Percentiles rank a stretch among this genome's conserved stretches.
Conservation (phyloP, 2,329 filamentous ascomycete genomes). For the Capronia coronata region DNA sequence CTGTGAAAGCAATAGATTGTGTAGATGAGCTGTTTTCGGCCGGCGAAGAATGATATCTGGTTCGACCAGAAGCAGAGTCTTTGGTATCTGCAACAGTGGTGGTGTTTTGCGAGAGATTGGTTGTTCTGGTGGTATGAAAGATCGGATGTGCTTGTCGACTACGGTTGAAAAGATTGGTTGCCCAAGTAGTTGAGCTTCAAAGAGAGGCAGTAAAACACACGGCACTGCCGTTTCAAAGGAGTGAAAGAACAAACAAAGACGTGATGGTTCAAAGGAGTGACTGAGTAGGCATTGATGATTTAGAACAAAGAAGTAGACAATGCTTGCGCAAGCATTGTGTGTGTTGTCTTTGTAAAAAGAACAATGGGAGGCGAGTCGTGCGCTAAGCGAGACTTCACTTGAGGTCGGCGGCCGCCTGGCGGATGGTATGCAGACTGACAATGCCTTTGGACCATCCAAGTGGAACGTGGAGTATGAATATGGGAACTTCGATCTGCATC, state of each 20-base stretch:
- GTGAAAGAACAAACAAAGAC: slow-evolving; percentile 20
- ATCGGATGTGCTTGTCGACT: slow-evolving; percentile 14
- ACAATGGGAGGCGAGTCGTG: slow-evolving; percentile 20
- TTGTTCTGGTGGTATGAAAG: slow-evolving; percentile 2
- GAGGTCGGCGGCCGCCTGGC: slow-evolving; percentile 7
- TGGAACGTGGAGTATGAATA: slow-evolving; percentile 20
- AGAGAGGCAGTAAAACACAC: slow-evolving; percentile 4
- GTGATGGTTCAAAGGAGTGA: slow-evolving; percentile 23
- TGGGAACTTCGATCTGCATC: slow-evolving; percentile 24
- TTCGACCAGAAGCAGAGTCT: neutral
- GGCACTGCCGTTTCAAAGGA: slow-evolving; percentile 17
- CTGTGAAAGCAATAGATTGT: neutral
- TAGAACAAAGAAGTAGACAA: slow-evolving; percentile 23
- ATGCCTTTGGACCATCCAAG: slow-evolving; percentile 16
- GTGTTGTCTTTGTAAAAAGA: slow-evolving; percentile 11
- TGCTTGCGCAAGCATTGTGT: slow-evolving; percentile 24
- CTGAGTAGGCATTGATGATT: slow-evolving; percentile 18
- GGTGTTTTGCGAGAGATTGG: neutral
- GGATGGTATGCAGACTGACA: slow-evolving; percentile 11
- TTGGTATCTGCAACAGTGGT: neutral
- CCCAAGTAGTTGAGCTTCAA: slow-evolving; percentile 13
- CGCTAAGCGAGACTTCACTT: slow-evolving; percentile 22
- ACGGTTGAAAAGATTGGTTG: slow-evolving; percentile 12
- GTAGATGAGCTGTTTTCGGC: neutral
- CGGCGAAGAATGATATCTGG: slow-evolving; percentile 2